Evolutionary conservation across 177 flowering plant species (phyloP), one percentile per base, ranked within the genome.

Genomic region (Vitis hybrid): DNA sequence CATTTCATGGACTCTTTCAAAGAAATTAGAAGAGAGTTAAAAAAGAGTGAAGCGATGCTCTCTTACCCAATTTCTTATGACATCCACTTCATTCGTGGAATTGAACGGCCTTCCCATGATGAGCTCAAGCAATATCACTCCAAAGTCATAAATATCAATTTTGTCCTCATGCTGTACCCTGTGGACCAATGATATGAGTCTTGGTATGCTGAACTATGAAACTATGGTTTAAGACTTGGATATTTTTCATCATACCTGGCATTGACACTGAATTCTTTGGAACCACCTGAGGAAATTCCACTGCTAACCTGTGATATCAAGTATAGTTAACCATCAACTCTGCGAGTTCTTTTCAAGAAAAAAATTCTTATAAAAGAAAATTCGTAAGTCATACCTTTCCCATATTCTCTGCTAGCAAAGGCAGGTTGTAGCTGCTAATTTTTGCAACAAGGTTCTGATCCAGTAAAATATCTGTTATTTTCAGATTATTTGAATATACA

Each of bases 351-450:
- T 58, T 51, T 51, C 72, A 60, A 33, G 50, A 8, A 60, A 70
- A 73, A 31, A 45, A 10, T 33, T 62, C 11, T 62, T 26, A 20
- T 31, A 11, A 45, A 64, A 49, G 22, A 13, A 10, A 58, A 11
- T 48, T 16, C 50, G 56, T 64, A 18, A 2, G 10, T 49, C 12
- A 18, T 80, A 86, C 94, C 91, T 82, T 84, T 61, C 70, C 81
- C 64, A 75, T 68, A 70, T 81, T 82, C 64, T 89, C 89, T 53
- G 83, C 76, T 55, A 93, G 71, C 70, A 92, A 77, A 59, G 97
- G 97, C 66, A 92, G 87, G 78, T 90, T 89, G 64, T 89, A 90
- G 72, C 95, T 85, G 85, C 90, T 85, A 60, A 96, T 90, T 82
- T 96, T 96, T 26, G 97, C 86, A 57, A 72, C 85, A 67, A 89